Evolutionary conservation across 129 eudicot species (phyloP), one percentile per base, ranked within the genome.

Genomic region (Heracleum sosnowskyi): DNA sequence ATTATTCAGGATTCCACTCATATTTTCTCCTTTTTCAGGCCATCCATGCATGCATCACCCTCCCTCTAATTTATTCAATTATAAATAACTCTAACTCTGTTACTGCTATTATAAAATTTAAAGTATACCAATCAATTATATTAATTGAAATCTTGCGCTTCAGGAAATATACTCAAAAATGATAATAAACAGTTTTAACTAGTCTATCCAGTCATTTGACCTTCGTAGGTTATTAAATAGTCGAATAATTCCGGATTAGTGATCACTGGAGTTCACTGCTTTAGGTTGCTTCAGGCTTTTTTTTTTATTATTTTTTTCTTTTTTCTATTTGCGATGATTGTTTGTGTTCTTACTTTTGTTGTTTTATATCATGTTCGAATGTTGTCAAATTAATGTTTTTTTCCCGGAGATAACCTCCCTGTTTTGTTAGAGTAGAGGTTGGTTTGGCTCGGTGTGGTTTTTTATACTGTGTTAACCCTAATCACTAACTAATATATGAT

Each of bases 1-100:
- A 66, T 33, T 66, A 31, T 33, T 66, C 72, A 31, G 72, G 72
- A 66, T 66, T 66, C 40, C 22, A 66, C 39, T 12, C 72, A 29
- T 31, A 11, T 12, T 29, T 63, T 63, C 36, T 63, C 70, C 35
- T 60, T 60, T 60, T 60, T 57, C 64, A 57, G 64, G 64, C 64
- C 64, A 57, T 57, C 64, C 64, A 49, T 49, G 64, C 64, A 57
- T n/a, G 64, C 64, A 60, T 60, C 68, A 60, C 68, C 68, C 68
- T 60, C 33, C 68, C n/a, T n/a, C n/a, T n/a, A n/a, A n/a, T n/a
- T n/a, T n/a, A n/a, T n/a, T 60, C 33, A 26, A 26, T n/a, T 55
- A 6, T 26, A 60, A 24, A 57, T 57, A 8, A n/a, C 66, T 57
- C 31, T 2, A 57, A 57, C 31, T n/a, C n/a, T n/a, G 15, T 60